phyloP scores from a whole-genome alignment of 192 early-diverging fungal genomes.

The Dispira simplex region DNA sequence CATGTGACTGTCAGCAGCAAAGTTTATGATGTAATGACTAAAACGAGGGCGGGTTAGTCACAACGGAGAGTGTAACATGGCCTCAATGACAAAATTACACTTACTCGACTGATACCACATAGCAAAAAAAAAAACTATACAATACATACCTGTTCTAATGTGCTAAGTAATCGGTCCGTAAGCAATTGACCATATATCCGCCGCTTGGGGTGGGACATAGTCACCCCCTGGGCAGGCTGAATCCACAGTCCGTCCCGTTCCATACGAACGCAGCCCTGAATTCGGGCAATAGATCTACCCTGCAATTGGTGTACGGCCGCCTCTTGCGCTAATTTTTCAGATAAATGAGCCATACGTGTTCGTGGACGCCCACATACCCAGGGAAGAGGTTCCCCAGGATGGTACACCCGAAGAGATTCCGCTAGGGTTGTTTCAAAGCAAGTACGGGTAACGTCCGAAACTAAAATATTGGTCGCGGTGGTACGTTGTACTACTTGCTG shows the following conservation, averaged over 20 bases:
- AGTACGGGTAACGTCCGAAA: neutral
- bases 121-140: neutral
- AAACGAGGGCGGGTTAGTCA: neutral
- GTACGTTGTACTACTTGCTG: neutral
- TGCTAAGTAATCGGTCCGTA: neutral
- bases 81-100: neutral
- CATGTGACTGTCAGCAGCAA: neutral
- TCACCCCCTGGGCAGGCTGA: neutral
- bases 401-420: neutral
- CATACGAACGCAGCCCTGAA: neutral
- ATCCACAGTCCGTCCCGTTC: slow-evolving; percentile 3
- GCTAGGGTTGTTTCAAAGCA: neutral
- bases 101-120: neutral
- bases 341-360: neutral
- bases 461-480: neutral
- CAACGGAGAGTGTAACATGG: neutral
- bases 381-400: neutral
- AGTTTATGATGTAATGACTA: neutral
- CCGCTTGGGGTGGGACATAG: neutral
- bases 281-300: neutral
- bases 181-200: neutral
- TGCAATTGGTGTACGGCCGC: neutral
- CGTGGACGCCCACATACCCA: neutral
- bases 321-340: neutral
- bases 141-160: neutral